Base-by-base conservation (phyloP, 176 grass and related monocot genomes). In the Triticum turgidum region DNA sequence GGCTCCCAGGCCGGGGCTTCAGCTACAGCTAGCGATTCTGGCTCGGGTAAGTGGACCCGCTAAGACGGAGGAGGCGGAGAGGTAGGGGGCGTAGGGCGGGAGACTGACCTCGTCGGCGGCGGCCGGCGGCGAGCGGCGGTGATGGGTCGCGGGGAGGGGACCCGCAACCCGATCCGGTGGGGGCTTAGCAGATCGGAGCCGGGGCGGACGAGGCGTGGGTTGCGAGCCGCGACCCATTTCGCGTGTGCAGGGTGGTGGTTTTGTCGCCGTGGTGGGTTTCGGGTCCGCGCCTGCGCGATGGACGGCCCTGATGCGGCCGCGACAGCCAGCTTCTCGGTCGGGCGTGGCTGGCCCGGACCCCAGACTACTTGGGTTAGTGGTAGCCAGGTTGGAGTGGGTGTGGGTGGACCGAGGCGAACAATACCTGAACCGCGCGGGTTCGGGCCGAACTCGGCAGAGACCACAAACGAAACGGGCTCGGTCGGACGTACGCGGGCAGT, bases 171-270 rank as follows among this genome's bases (percentile, higher is more conserved):
- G 93, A 90, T 95, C 83, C 88, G 86, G 70, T 34, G 41, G 38
- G 68, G 47, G 84, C 13, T 84, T 92, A 95, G 90, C 89, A 91
- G 90, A 92, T 95, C 90, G 90, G 90, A 86, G 90, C 83, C 88
- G 73, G 90, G 82, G 64, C 22, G 11, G 63, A 61, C 0, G 42
- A 51, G n/a, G 76, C 59, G 75, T 83, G 84, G 80, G 65, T 87
- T 84, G 89, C 73, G 74, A 80, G 70, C 69, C 59, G 79, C 61
- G 70, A 91, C 77, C 89, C 89, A 77, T 91, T 91, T 68, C 10
- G 69, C 18, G 39, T 25, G 49, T 52, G 49, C 49, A 52, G 49
- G 49, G 61, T 5, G 69, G 30, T 39, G 38, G 61, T 69, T 81
- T 88, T 73, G 65, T 76, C 9, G 58, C 14, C 14, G 30, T 69